Base-by-base conservation (phyloP, 768 basidiomycete genomes). In the Phylloporus arenicola region DNA sequence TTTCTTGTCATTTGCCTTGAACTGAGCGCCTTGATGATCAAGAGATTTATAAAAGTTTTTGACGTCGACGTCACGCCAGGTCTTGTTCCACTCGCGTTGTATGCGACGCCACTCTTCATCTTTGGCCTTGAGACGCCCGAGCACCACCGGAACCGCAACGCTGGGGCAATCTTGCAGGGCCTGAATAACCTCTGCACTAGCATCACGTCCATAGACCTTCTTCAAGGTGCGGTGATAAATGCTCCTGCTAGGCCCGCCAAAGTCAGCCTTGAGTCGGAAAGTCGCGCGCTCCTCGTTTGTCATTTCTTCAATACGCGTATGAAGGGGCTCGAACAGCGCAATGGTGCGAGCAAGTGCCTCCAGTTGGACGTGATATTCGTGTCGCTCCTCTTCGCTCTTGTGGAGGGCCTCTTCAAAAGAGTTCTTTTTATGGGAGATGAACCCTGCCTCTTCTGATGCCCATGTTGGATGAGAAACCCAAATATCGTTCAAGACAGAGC, bases 381-480 rank as follows among this genome's bases (percentile, higher is more conserved):
- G 92, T 25, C 96, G 83, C 68, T 99, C 96, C 68, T 99, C 95
- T 68, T 99, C 96, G 60, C 92, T 88, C 70, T 92, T 92, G 72
- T 98, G 93, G 50, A 98, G 75, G 0, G 90, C 88, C 62, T 97
- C 95, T 68, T 99, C 96, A 66, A 88, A 97, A 6, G 82, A 78
- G 64, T 97, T 99, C 75, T 97, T 97, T 76, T 96, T 95, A 68
- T 97, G 91, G 6, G 94, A 78, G 55, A 92, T 81, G 59, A 96
- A 96, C 10, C 91, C 93, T 1, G 93, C 82, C 64, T 95, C 93
- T 65, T 98, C 95, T 19, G 92, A 94, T 9, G 92, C 92, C 91
- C 93, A 96, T 1, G 93, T 95, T 3, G 96, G 95, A 67, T 98
- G 95, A 13, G 95, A 96, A 11, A 98, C 92, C 95, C 96, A 98